These are phyloP conservation scores for Peronospora tabacina DNA, from an alignment of 352 stramenopile genomes.

Conservation along the genomic window DNA sequence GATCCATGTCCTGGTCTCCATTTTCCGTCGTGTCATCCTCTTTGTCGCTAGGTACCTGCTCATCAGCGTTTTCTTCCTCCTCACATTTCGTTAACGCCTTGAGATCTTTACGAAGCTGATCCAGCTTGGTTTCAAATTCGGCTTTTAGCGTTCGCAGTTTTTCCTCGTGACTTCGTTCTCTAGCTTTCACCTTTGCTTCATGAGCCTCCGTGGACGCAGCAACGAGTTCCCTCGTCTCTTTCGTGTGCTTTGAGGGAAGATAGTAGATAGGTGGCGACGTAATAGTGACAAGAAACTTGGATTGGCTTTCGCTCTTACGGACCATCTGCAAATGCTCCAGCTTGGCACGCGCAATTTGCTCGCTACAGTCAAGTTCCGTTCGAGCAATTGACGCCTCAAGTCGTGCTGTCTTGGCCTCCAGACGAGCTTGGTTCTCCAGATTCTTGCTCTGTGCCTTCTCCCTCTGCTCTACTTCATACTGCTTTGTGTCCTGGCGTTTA, in stretches of 20 bases:
- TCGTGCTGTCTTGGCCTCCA: slow-evolving; percentile 27
- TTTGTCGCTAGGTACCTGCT: slow-evolving; percentile 13
- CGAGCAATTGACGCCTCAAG: slow-evolving; percentile 39
- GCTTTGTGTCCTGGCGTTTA: slow-evolving; percentile 59
- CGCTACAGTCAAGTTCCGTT: slow-evolving; percentile 45
- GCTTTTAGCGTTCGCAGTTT: slow-evolving; percentile 47
- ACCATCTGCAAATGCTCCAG: slow-evolving; percentile 47
- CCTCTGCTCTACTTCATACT: slow-evolving; percentile 54
- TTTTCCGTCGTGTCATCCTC: slow-evolving; percentile 19
- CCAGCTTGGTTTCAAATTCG: slow-evolving; percentile 42
- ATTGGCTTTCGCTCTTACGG: slow-evolving; percentile 35
- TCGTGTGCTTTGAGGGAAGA: slow-evolving; percentile 61
- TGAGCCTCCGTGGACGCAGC: slow-evolving; percentile 58
- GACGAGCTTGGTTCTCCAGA: slow-evolving; percentile 37
- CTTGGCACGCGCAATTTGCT: slow-evolving; percentile 48
- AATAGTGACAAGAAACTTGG: slow-evolving; percentile 64
- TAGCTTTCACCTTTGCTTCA: slow-evolving; percentile 50
- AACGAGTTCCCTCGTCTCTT: slow-evolving; percentile 68
- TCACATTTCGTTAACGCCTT: slow-evolving; percentile 24
- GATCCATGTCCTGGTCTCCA: slow-evolving; percentile 14
- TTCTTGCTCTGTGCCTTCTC: slow-evolving; percentile 58
- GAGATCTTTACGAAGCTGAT: slow-evolving; percentile 39
- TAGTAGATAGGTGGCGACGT: slow-evolving; percentile 67
- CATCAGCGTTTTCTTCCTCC: slow-evolving; percentile 4
- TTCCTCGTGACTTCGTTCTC: slow-evolving; percentile 33